A percentile compares a stretch with the other conserved stretches of the same genome.
Conservation (phyloP, 139 green algal genomes). For the Chlorella sp. region DNA sequence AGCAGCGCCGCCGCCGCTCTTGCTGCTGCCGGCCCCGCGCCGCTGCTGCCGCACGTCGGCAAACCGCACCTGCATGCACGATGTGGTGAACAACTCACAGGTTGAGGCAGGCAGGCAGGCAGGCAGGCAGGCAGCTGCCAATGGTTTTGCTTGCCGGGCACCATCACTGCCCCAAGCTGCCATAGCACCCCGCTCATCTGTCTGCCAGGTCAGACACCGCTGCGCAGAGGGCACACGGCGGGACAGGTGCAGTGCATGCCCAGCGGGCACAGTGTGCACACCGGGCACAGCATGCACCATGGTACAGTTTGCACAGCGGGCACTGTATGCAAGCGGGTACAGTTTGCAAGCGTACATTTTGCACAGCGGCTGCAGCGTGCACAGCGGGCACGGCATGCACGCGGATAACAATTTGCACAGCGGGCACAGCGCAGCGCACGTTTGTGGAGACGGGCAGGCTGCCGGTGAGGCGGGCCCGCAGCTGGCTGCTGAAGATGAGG, state of each 20-base stretch:
- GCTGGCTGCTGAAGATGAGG: slow-evolving; percentile 40
- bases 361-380: background rate
- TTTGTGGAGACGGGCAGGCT: slow-evolving; percentile 43
- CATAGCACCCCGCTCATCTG: background rate
- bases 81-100: no score
- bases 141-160: no score
- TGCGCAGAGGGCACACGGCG: no score
- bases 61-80: slow-evolving; percentile 38
- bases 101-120: no score
- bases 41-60: slow-evolving; percentile 52
- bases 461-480: slow-evolving; percentile 63
- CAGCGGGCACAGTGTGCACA: no score
- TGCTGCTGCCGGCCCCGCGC: background rate
- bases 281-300: background rate
- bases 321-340: background rate
- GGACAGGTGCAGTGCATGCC: no score
- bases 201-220: background rate
- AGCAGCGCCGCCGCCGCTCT: background rate
- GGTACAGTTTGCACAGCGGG: background rate
- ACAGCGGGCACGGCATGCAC: background rate
- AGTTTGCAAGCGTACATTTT: background rate
- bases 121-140: no score
- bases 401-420: background rate
- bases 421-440: slow-evolving; percentile 24
- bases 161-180: background rate